Base-by-base conservation (phyloP, 495 filamentous ascomycete genomes). In the Neurospora africana region DNA sequence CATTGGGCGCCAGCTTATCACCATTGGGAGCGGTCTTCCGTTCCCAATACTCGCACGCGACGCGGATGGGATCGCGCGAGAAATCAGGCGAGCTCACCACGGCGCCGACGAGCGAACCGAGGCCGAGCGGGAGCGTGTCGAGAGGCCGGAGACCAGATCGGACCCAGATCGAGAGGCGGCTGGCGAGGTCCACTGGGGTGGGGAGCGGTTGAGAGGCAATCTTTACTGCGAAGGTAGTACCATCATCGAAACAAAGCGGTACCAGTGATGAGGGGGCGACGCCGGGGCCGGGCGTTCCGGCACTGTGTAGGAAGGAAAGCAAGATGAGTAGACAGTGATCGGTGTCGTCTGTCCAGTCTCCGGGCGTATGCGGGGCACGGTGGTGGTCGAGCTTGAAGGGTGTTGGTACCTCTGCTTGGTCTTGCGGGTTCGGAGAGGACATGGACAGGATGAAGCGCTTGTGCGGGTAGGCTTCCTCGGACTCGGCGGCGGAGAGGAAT, bases 281-380 rank as follows among this genome's bases (percentile, higher is more conserved):
- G n/a, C 19, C 19, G 3, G 43, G 43, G 0, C 9, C 43, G 39
- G 19, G 30, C 39, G 27, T 69, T 17, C 43, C 6, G 15, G 82
- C 78, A 13, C 76, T 75, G 69, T 83, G 82, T 1, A 86, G 75
- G 71, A 80, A 85, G 21, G 80, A 75, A 19, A 86, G 77, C 7
- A 86, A 36, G 19, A 86, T 75, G 0, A 85, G 75, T 0, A 85
- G 76, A 13, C 82, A 78, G 71, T 86, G 84, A 74, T 86, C 84
- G 13, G 84, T 86, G 74, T 86, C 84, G 72, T 86, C 84, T n/a
- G 84, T 86, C 84, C 84, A 86, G 71, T 82, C 78, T 47, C 79
- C 79, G 4, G 73, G 72, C 0, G 75, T 69, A 33, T 84, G 80
- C 43, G 78, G 76, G 17, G 78, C 76, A 71, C 82, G 78, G 74